phyloP scores from a whole-genome alignment of 345 rosid species.

The Hypericum perforatum region DNA sequence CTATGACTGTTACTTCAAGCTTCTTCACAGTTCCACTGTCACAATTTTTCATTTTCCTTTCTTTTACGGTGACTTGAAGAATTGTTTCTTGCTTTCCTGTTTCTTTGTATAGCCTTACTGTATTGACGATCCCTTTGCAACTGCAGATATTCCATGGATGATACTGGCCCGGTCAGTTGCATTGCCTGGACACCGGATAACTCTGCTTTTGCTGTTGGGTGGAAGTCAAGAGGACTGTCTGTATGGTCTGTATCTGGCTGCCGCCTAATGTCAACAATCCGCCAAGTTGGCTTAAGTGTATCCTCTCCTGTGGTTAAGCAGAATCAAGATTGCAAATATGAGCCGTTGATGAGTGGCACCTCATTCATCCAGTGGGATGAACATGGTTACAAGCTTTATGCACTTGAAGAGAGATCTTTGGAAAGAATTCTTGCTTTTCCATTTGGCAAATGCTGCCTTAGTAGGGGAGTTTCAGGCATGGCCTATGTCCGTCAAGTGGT shows the following conservation, averaged over 20 bases:
- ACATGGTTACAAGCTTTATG: conserved; percentile 81
- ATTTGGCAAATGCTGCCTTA: conserved; percentile 91
- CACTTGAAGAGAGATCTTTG: conserved; percentile 71
- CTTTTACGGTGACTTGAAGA: too few species aligned
- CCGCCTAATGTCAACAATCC: conserved; percentile 93
- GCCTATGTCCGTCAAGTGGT: conserved; percentile 87
- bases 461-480: conserved; percentile 90
- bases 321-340: conserved; percentile 67
- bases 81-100: too few species aligned
- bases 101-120: not conserved
- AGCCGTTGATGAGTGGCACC: conserved; percentile 84
- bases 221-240: conserved; percentile 91
- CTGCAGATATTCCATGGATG: conserved; percentile 77
- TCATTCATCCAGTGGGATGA: conserved; percentile 95
- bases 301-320: conserved; percentile 69
- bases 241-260: conserved; percentile 99
- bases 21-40: not conserved
- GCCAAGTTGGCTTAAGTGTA: conserved; percentile 73
- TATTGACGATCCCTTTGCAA: conserved; percentile 10
- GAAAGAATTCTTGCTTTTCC: conserved; percentile 90
- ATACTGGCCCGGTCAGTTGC: conserved; percentile 87
- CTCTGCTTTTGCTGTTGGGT: conserved; percentile 98
- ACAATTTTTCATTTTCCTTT: not conserved
- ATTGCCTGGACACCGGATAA: conserved; percentile 97
- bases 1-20: too few species aligned